Percentiles rank a stretch among this genome's conserved stretches.
phyloP scores from a whole-genome alignment of 306 rosid genomes.

The Castanea crenata region DNA sequence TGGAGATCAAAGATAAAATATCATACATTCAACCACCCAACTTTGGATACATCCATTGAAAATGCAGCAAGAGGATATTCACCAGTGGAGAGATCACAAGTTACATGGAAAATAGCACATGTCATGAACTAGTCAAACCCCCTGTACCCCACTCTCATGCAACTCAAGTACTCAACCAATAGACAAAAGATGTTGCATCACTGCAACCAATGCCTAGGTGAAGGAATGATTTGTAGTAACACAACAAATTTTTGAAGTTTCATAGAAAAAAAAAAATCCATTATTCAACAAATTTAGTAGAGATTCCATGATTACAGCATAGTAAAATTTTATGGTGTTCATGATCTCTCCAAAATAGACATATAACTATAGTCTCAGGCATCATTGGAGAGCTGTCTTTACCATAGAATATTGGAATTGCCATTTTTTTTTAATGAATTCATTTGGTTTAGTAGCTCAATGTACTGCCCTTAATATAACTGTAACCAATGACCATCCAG shows the following conservation, averaged over 20 bases:
- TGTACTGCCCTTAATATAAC: not conserved
- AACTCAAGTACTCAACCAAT: not conserved
- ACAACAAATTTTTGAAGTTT: no score
- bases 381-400: not conserved
- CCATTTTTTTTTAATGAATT: not conserved
- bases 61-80: not conserved
- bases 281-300: not conserved
- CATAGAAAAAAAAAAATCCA: no score
- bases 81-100: not conserved
- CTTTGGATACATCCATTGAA: not conserved
- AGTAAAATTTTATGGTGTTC: not conserved
- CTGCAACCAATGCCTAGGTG: no score
- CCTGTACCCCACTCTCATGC: not conserved
- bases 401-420: not conserved
- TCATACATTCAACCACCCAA: not conserved
- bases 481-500: no score
- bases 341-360: not conserved
- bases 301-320: not conserved
- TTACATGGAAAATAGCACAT: not conserved
- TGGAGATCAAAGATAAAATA: not conserved
- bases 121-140: not conserved
- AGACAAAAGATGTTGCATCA: not conserved
- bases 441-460: not conserved
- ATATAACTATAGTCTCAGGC: not conserved
- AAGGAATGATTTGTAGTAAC: no score